Evolutionary conservation across 2,329 filamentous ascomycete genomes (phyloP), one percentile per base, ranked within the genome.

Genomic region (Incumbomyces lentus): DNA sequence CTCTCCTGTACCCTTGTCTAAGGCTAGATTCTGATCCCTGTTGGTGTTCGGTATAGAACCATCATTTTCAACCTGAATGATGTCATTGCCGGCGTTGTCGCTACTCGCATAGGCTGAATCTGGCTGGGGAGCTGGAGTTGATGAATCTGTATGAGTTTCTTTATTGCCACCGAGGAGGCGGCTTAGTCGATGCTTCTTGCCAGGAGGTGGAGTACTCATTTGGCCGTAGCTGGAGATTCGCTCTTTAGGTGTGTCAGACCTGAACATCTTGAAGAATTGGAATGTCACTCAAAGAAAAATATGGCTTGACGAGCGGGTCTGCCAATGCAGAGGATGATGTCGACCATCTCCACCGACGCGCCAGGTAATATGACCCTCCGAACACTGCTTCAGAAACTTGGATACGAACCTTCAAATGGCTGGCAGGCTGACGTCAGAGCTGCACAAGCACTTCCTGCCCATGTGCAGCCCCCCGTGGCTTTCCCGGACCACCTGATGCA

Each of bases 111-210:
- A 56, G 26, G 52, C 51, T n/a, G 54, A 56, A 36, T 56, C 54
- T 7, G 45, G 49, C 13, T 48, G 41, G 33, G 8, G n/a, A 17
- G 34, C n/a, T 33, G 40, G 30, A 18, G 17, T 6, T 16, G 47
- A 50, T 18, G 26, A 32, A 7, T 51, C 47, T 6, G 48, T 46
- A 18, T 46, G 46, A 30, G 46, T 45, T 13, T 56, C 49, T 19
- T 52, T 47, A 40, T 53, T 53, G 34, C 73, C 67, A 74, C 76
- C 83, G 40, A 80, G 62, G 1, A 73, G 73, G 1, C 76, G 78
- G 1, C 81, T 78, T 11, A 69, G 70, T 33, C 69, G 68, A 55
- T 36, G 79, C 79, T 60, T 82, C 75, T n/a, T 74, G 59, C 0
- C 69, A 72, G 50, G 29, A 17, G 51, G 38, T 31, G 47, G 37